Evolutionary conservation across 2,329 filamentous ascomycete species (phyloP).

Genomic region (Xylariaceae sp.): DNA sequence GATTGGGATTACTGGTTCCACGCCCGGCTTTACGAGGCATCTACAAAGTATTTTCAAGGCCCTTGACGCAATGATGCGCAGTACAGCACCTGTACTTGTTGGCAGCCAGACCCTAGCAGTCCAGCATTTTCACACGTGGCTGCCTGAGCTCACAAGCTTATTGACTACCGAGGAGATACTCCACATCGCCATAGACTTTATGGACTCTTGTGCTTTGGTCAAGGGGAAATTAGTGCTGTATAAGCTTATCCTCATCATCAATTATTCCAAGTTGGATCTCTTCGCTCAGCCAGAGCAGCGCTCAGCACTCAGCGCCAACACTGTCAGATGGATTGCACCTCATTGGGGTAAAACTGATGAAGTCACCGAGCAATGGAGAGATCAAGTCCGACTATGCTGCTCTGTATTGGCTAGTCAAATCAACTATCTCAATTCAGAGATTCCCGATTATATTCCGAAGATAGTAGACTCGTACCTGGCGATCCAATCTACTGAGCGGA

Average conservation of each 20-base stretch:
- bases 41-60: constrained; percentile 85
- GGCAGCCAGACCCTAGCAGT: constrained; percentile 93
- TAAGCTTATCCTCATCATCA: constrained; percentile 87
- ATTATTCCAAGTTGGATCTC: constrained; percentile 77
- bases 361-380: constrained; percentile 80
- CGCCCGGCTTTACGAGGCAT: constrained; percentile 72
- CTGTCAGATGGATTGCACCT: constrained; percentile 83
- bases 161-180: constrained; percentile 80
- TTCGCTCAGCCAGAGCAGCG: constrained; percentile 77
- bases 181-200: constrained; percentile 86
- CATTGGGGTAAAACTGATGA: constrained; percentile 79
- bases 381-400: constrained; percentile 89
- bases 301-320: constrained; percentile 71
- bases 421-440: constrained; percentile 70
- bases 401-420: constrained; percentile 86
- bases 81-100: constrained; percentile 76
- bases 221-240: constrained; percentile 90
- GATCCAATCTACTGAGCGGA: constrained; percentile 56
- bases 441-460: constrained; percentile 85
- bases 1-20: constrained; percentile 75
- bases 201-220: constrained; percentile 82
- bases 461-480: constrained; percentile 84
- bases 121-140: constrained; percentile 94
- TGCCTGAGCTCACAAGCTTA: constrained; percentile 80
- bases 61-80: constrained; percentile 85